Evolutionary conservation across 306 rosid genomes (phyloP).

Genomic region (Mucuna pruriens): DNA sequence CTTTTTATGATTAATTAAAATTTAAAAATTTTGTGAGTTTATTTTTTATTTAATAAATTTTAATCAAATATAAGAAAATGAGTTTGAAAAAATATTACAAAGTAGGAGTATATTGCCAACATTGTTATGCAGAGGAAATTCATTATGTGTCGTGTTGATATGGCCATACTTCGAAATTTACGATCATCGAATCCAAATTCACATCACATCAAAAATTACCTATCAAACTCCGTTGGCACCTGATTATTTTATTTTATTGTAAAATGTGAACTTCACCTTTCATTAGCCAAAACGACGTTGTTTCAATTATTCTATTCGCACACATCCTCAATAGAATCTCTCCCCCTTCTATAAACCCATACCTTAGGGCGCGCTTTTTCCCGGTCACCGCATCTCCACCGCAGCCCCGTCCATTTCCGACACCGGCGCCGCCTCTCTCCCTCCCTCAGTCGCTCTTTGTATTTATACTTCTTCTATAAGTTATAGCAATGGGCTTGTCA

Average conservation of each 20-base stretch:
- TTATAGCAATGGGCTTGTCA: constrained; percentile 28
- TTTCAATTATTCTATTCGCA: not conserved
- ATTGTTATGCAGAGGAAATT: no score
- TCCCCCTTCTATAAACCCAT: constrained; percentile 20
- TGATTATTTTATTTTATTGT: not conserved
- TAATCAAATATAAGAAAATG: no score
- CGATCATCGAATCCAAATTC: not conserved
- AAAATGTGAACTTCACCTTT: not conserved
- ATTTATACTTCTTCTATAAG: not conserved
- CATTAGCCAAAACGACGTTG: constrained; percentile 1
- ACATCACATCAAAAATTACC: not conserved
- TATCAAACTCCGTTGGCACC: not conserved
- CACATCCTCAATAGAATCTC: not conserved
- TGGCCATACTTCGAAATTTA: not conserved
- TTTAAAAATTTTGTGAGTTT: no score
- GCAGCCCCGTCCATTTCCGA: not conserved
- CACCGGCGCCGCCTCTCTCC: not conserved
- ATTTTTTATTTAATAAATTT: no score
- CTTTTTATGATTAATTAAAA: no score
- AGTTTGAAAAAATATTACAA: no score
- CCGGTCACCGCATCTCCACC: not conserved
- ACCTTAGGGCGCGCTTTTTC: constrained; percentile 15
- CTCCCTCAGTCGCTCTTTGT: not conserved
- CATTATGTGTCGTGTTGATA: not conserved
- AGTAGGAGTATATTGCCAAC: no score